These are phyloP conservation scores for Clarireedia paspali DNA, from an alignment of 2,329 filamentous ascomycete genomes.

Conservation along the genomic window DNA sequence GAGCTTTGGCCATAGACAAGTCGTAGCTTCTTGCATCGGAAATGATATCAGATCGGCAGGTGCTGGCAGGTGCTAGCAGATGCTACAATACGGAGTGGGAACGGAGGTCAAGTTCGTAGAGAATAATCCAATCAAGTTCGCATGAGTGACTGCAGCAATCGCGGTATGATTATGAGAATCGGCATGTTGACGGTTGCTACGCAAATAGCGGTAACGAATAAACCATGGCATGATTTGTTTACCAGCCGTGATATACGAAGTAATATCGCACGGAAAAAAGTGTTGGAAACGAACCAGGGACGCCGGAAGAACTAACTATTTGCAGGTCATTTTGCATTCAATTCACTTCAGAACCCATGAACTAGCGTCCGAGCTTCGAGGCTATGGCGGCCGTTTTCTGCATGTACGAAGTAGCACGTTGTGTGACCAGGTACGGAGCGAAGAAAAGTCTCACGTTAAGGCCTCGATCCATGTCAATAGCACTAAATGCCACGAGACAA, in stretches of 20 bases:
- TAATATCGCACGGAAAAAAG: too few species aligned
- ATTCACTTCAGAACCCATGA: neutral
- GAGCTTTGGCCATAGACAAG: slow-evolving; percentile 28
- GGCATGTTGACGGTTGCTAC: neutral
- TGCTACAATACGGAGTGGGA: too few species aligned
- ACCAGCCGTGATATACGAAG: too few species aligned
- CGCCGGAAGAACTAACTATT: neutral
- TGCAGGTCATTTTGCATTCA: neutral
- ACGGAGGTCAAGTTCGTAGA: too few species aligned
- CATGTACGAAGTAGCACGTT: slow-evolving; percentile 2
- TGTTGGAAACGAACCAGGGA: too few species aligned
- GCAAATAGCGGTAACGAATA: neutral
- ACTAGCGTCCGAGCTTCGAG: neutral
- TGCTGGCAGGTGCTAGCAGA: neutral
- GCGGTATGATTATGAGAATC: neutral
- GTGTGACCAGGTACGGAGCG: neutral
- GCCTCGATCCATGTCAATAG: neutral
- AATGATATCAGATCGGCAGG: neutral
- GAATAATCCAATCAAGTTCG: neutral
- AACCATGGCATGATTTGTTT: neutral
- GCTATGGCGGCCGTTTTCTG: slow-evolving; percentile 6
- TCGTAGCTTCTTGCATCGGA: neutral
- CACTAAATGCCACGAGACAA: slow-evolving; percentile 4
- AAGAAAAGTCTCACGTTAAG: neutral
- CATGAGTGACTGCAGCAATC: neutral